Evolutionary conservation across 306 rosid genomes (phyloP).

Genomic region (Potentilla sterilis): DNA sequence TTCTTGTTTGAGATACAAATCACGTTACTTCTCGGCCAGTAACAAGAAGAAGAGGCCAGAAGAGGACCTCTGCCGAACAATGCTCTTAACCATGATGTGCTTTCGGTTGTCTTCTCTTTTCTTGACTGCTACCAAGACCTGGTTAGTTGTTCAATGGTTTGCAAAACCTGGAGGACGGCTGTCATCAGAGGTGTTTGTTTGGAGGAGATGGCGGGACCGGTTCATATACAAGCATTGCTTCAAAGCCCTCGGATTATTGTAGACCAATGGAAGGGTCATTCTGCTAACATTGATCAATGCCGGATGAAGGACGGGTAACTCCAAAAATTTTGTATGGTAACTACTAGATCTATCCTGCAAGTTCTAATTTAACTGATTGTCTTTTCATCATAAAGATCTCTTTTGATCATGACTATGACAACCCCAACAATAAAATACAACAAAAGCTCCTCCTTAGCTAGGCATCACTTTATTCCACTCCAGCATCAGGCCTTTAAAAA

Average conservation of each 20-base stretch:
- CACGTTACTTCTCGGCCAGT: background rate
- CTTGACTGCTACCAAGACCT: background rate
- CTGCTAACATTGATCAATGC: background rate
- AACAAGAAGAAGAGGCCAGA: background rate
- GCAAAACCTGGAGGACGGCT: background rate
- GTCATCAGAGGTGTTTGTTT: background rate
- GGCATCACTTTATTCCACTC: constrained; percentile 48
- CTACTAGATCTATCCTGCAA: constrained; percentile 22
- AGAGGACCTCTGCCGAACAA: background rate
- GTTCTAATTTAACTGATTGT: constrained; percentile 8
- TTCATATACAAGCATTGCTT: background rate
- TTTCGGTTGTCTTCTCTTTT: background rate
- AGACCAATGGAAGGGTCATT: background rate
- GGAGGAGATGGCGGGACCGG: background rate
- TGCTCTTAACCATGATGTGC: constrained; percentile 1
- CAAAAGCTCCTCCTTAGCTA: constrained; percentile 26
- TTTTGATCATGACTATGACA: constrained; percentile 69
- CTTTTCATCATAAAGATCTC: constrained; percentile 22
- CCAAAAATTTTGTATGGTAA: no score
- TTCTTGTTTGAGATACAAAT: background rate
- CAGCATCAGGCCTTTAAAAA: constrained; percentile 54
- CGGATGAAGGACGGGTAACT: background rate
- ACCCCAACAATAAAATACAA: constrained; percentile 34
- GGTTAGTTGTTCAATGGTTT: background rate
- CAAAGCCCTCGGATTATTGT: background rate